A percentile compares a stretch with the other conserved stretches of the same genome.
Conservation (phyloP, 23 red algal species). For the Agarophyton chilense region DNA sequence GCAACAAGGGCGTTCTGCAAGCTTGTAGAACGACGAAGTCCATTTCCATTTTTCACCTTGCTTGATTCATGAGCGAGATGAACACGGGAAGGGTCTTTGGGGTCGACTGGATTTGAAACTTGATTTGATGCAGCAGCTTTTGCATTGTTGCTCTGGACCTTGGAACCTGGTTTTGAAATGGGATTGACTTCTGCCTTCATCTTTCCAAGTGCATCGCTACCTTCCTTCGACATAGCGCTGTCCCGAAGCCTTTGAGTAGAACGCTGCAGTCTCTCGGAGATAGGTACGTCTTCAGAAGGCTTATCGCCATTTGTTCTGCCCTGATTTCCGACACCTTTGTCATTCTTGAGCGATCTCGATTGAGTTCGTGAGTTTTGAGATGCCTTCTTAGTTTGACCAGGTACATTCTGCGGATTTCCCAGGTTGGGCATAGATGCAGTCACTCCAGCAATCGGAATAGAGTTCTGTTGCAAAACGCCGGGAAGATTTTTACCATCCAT, state of each 20-base stretch:
- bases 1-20: neutral
- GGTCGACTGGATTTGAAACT: neutral
- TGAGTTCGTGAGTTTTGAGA: neutral
- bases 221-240: neutral
- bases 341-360: conserved; percentile 6
- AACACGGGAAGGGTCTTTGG: neutral
- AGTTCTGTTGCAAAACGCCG: neutral
- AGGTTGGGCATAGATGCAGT: neutral
- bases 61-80: neutral
- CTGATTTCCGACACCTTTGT: neutral
- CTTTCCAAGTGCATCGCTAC: neutral
- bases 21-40: neutral
- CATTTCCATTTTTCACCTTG: neutral
- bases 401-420: neutral
- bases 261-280: conserved; percentile 1
- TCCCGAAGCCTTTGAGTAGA: neutral
- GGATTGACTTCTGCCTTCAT: neutral
- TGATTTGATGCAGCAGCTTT: neutral
- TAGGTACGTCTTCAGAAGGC: neutral
- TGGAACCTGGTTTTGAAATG: neutral
- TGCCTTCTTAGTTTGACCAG: neutral
- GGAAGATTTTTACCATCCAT: conserved; percentile 6
- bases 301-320: neutral
- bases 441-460: neutral
- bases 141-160: neutral